Evolutionary conservation across 805 yeast species (phyloP).

Genomic region (Barnettozyma pratensis): DNA sequence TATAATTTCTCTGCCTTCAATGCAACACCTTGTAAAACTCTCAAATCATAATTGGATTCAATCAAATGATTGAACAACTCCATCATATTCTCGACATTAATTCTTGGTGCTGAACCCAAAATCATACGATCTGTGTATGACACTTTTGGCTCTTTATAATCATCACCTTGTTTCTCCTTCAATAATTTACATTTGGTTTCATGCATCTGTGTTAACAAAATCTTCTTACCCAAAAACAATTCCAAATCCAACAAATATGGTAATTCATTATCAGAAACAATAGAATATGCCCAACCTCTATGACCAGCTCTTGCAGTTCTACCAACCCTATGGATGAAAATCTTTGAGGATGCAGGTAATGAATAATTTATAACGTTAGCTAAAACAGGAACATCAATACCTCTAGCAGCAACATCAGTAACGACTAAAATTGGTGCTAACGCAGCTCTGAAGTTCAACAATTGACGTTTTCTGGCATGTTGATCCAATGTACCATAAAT

Average conservation of each 20-base stretch:
- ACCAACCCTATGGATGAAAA: conserved; percentile 96
- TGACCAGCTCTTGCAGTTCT: conserved; percentile 99
- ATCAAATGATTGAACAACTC: conserved; percentile 66
- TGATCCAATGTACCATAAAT: conserved; percentile 95
- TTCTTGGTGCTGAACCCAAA: conserved; percentile 77
- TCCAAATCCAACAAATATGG: conserved; percentile 91
- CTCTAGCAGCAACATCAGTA: conserved; percentile 98
- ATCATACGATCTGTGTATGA: conserved; percentile 74
- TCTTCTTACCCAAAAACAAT: conserved; percentile 79
- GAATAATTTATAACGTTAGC: conserved; percentile 93
- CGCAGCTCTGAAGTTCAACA: conserved; percentile 81
- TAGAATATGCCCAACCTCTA: conserved; percentile 95
- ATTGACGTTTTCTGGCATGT: conserved; percentile 85
- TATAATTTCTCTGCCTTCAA: conserved; percentile 84
- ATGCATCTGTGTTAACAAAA: conserved; percentile 64
- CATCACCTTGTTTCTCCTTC: conserved; percentile 38
- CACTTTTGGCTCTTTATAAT: conserved; percentile 49
- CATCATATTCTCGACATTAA: conserved; percentile 59
- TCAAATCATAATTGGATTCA: conserved; percentile 61
- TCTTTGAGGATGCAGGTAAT: conserved; percentile 86
- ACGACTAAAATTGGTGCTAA: conserved; percentile 84
- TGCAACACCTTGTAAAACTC: conserved; percentile 63
- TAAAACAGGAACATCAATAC: conserved; percentile 95
- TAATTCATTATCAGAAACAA: conserved; percentile 77
- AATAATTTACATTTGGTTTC: conserved; percentile 54